A percentile compares a stretch with the other conserved stretches of the same genome.
Conservation (phyloP, 495 filamentous ascomycete species). For the Podospora sp. region DNA sequence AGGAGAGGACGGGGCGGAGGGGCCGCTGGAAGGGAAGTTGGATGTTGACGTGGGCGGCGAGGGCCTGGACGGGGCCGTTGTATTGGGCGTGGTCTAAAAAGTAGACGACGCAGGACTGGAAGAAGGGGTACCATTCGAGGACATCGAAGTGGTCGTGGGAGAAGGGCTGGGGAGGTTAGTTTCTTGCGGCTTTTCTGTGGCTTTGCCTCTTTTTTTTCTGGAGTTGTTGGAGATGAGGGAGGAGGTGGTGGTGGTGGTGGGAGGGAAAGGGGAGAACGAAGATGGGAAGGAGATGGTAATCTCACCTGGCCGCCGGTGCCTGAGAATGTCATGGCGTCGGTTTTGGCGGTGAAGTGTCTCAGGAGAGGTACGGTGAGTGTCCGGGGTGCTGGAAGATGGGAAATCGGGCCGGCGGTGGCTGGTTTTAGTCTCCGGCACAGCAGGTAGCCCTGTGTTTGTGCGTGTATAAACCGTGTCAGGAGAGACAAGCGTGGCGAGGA, state of each 20-base stretch:
- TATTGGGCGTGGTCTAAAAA: conserved; percentile 94
- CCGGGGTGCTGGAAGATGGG: background rate
- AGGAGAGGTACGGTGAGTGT: background rate
- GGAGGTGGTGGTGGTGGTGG: background rate
- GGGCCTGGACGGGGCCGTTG: conserved; percentile 76
- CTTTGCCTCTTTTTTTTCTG: background rate
- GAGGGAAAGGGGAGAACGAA: background rate
- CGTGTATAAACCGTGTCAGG: background rate
- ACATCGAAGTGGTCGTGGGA: conserved; percentile 68
- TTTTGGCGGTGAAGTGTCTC: background rate
- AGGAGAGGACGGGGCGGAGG: conserved; percentile 38
- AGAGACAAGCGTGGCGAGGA: background rate
- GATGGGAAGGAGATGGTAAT: background rate
- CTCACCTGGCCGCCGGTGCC: background rate
- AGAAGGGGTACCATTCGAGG: conserved; percentile 90
- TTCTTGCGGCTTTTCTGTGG: background rate
- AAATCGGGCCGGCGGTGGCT: background rate
- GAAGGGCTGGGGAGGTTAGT: conserved; percentile 33
- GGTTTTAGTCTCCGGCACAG: background rate
- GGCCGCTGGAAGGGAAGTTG: conserved; percentile 67
- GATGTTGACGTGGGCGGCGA: conserved; percentile 91
- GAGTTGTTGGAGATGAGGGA: background rate
- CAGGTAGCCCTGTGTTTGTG: background rate
- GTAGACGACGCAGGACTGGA: conserved; percentile 88
- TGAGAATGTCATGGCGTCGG: background rate